Base-by-base conservation (phyloP, 495 filamentous ascomycete genomes). In the Lineolata rhizophorae region DNA sequence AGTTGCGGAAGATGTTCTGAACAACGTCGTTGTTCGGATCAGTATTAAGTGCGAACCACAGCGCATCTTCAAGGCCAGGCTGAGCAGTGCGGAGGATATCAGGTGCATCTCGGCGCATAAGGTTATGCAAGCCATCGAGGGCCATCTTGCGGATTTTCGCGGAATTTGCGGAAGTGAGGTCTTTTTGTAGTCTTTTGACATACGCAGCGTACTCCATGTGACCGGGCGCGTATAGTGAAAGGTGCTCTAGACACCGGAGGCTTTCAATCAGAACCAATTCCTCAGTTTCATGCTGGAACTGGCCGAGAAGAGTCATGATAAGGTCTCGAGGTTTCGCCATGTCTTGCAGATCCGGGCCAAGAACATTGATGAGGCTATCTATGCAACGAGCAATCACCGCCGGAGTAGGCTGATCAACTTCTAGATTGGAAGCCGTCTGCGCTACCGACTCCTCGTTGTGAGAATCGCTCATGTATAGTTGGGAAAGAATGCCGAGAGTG, bases 271-370 rank as follows among this genome's bases (percentile, higher is more conserved):
- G 64, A 2, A 87, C 57, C n/a, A 73, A 58, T 4, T 67, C 46
- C 29, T 79, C 72, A 9, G 73, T 64, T 46, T 99, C 90, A 13
- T 67, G 56, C 36, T 80, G 71, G 47, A 93, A 85, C 41, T 84
- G 78, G 1, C 67, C 62, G 15, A 92, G 71, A 1, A 95, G 65
- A 0, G 73, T 91, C 36, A 94, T 58, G 31, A 95, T 90, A 15
- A 95, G 58, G 45, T 93, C 83, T 29, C 87, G 64, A 3, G 79
- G 76, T 52, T 92, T 94, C n/a, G 65, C 66, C 39, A 84, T 72
- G 38, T 95, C 87, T 51, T 95, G 87, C 4, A 99, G 57, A 45
- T 95, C 90, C 0, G 87, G 87, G 0, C 87, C 87, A 5, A 99
- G 65, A 11, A 95, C 87, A 42, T 94, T 94, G 53, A 99, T 80